phyloP scores from a whole-genome alignment of 495 filamentous ascomycete species.

The Cercophora samala region DNA sequence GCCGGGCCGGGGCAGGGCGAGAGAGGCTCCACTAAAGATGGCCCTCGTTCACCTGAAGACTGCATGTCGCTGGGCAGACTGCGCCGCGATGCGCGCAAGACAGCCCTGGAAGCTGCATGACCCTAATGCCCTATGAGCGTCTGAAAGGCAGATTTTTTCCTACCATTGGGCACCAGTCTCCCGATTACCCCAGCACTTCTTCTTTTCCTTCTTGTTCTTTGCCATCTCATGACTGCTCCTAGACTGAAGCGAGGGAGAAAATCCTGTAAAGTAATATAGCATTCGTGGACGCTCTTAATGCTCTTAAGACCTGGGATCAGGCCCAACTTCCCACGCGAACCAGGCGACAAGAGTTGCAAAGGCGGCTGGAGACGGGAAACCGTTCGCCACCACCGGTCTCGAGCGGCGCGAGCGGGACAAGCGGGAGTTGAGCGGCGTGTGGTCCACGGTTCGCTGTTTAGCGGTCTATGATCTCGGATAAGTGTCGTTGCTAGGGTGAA shows the following conservation, averaged over 20 bases:
- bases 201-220: slow-evolving; percentile 5
- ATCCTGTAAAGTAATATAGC: slow-evolving; percentile 4
- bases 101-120: slow-evolving; percentile 35
- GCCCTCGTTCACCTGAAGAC: slow-evolving; percentile 8
- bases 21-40: neutral
- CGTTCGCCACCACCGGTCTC: slow-evolving; percentile 15
- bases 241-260: neutral
- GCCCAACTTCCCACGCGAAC: neutral
- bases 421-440: slow-evolving; percentile 13
- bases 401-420: slow-evolving; percentile 18
- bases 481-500: slow-evolving; percentile 12
- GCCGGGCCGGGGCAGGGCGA: slow-evolving; percentile 13
- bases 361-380: slow-evolving; percentile 17
- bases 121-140: slow-evolving; percentile 36
- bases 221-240: neutral
- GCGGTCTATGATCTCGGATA: slow-evolving; percentile 15
- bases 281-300: slow-evolving; percentile 2
- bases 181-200: slow-evolving; percentile 17
- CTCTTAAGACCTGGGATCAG: slow-evolving; percentile 10
- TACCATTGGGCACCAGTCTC: slow-evolving; percentile 35
- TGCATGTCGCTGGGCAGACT: slow-evolving; percentile 25
- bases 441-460: neutral
- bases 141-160: slow-evolving; percentile 24
- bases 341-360: neutral
- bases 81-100: slow-evolving; percentile 33